Percentiles rank a stretch among this genome's conserved stretches.
phyloP scores from a whole-genome alignment of 2,329 filamentous ascomycete genomes.

The Sclerotiophoma versabilis region DNA sequence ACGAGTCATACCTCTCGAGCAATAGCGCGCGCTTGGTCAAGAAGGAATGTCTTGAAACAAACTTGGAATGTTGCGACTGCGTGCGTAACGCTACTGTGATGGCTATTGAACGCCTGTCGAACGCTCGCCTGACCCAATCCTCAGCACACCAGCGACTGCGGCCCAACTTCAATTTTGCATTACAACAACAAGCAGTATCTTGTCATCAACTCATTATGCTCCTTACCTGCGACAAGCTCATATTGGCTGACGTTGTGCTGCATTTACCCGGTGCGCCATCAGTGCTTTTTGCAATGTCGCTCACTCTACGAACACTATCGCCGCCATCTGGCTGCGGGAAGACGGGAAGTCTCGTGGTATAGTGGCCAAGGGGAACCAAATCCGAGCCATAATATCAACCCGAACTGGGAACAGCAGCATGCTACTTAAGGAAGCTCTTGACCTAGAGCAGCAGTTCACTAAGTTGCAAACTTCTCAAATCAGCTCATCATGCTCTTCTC shows the following conservation, averaged over 20 bases:
- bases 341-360: slow-evolving; percentile 6
- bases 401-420: not conserved
- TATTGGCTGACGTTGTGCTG: slow-evolving; percentile 6
- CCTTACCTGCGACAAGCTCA: slow-evolving; percentile 10
- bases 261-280: slow-evolving; percentile 11
- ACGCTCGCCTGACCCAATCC: not conserved
- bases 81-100: too few species aligned
- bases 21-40: too few species aligned
- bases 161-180: not conserved
- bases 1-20: too few species aligned
- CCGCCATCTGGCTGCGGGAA: slow-evolving; percentile 6
- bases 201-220: not conserved
- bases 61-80: too few species aligned
- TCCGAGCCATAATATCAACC: not conserved
- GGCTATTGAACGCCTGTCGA: too few species aligned
- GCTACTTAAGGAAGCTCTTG: slow-evolving; percentile 4
- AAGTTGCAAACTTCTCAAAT: slow-evolving; percentile 8
- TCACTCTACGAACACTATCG: slow-evolving; percentile 13
- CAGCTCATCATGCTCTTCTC: slow-evolving; percentile 47
- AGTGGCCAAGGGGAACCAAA: not conserved
- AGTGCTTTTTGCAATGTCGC: not conserved
- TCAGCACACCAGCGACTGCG: not conserved
- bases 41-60: too few species aligned
- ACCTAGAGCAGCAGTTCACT: not conserved
- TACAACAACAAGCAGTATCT: not conserved